Percentiles rank a stretch among this genome's conserved stretches.
phyloP scores from a whole-genome alignment of 1,284 basidiomycete genomes.

The Exobasidium cylindrosporum region DNA sequence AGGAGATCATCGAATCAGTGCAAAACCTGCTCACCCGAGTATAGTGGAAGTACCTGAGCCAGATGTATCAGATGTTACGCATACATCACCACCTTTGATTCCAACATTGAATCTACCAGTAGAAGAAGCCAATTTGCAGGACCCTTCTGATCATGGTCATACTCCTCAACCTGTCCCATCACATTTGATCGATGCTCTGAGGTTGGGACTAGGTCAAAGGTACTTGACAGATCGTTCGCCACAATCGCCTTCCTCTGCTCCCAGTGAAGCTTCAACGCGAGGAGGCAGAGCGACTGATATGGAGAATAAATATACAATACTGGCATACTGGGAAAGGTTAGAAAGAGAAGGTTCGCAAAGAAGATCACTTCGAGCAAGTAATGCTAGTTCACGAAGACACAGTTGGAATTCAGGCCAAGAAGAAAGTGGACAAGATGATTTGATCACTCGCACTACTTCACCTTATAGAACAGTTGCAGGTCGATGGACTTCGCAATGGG shows the following conservation, averaged over 20 bases:
- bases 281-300: not conserved
- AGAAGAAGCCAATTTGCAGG: not conserved
- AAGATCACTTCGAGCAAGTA: not conserved
- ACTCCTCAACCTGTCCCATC: not conserved
- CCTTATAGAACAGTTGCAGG: not conserved
- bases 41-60: slow-evolving; percentile 8
- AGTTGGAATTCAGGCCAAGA: not conserved
- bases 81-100: not conserved
- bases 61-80: not conserved
- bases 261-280: not conserved
- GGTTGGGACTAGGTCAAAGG: not conserved
- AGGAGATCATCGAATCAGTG: slow-evolving; percentile 5
- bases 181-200: not conserved
- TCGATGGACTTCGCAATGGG: slow-evolving; percentile 11
- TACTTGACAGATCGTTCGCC: not conserved
- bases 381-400: not conserved
- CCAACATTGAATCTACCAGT: not conserved
- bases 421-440: not conserved
- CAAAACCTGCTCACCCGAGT: slow-evolving; percentile 7
- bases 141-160: slow-evolving; percentile 6
- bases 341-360: not conserved
- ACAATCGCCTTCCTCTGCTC: not conserved
- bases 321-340: not conserved
- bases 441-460: not conserved
- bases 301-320: not conserved